Evolutionary conservation across 495 filamentous ascomycete genomes (phyloP), one percentile per base, ranked within the genome.

Genomic region (Penicillium paradoxum): DNA sequence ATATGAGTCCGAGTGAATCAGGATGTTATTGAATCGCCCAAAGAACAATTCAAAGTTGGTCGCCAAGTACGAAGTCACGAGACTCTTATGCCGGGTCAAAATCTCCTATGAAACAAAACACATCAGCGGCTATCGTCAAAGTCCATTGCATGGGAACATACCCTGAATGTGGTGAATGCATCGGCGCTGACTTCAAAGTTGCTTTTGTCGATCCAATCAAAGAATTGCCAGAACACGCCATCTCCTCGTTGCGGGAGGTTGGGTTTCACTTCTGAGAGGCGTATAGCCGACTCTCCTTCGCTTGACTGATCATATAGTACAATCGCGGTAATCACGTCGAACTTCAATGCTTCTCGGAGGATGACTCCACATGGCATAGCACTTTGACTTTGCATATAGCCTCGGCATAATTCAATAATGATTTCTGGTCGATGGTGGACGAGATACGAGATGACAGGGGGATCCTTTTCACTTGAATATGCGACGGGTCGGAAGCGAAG

Each of bases 161-260:
- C 91, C 69, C 92, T 78, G 69, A 99, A 99, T 6, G 92, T 97
- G 34, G 89, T 93, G 62, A 97, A 99, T 1, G 95, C 91, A 74
- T 97, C 95, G 27, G 95, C 91, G 60, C 90, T 91, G 52, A 97
- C 87, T 73, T 99, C 95, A 67, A 99, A 99, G 15, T 86, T 90
- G 54, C 89, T 86, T 62, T 87, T 84, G 66, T 97, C 90, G 51
- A 99, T 96, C 88, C 91, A 99, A 42, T 88, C 81, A 63, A 99
- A 99, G 71, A 97, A 97, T n/a, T 78, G 82, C 95, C 95, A 99
- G 65, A 99, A 97, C 2, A 96, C 81, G 0, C 91, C 91, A 13
- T 80, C 76, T 15, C 90, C 90, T 10, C 74, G 83, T 56, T 90
- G 85, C 25, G 76, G 80, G 11, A 78, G 67, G 22, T 83, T 81